Evolutionary conservation across 768 basidiomycete genomes (phyloP).

Genomic region (Candolleomyces efflorescens): DNA sequence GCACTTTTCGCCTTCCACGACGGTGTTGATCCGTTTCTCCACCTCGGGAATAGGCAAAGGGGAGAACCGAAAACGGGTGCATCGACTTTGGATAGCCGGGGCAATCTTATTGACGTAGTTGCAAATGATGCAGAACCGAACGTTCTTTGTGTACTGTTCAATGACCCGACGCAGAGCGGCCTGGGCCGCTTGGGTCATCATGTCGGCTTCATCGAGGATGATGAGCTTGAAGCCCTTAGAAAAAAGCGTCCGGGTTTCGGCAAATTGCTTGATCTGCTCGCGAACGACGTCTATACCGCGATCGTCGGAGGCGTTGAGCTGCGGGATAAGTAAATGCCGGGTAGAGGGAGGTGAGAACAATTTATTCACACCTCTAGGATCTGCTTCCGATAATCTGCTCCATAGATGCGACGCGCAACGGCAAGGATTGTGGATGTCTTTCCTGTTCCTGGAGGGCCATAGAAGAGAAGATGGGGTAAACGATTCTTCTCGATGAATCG

Average conservation of each 20-base stretch:
- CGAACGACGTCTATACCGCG: constrained; percentile 98
- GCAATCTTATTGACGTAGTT: constrained; percentile 99
- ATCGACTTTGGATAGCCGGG: constrained; percentile 97
- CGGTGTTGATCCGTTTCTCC: constrained; percentile 71
- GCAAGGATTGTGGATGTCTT: constrained; percentile 98
- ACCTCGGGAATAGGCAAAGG: constrained; percentile 85
- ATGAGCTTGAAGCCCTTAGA: constrained; percentile 97
- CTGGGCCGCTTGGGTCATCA: constrained; percentile 99
- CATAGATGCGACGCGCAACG: constrained; percentile 93
- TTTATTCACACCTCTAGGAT: constrained; percentile 77
- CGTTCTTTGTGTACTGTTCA: constrained; percentile 98
- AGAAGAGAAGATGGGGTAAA: constrained; percentile 92
- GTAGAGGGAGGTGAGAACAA: constrained; percentile 1
- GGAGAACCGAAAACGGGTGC: constrained; percentile 96
- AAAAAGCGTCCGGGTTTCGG: constrained; percentile 88
- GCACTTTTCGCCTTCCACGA: constrained; percentile 83
- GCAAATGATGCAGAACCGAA: constrained; percentile 99
- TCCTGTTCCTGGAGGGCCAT: constrained; percentile 97
- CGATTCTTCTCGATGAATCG: constrained; percentile 95
- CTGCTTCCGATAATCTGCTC: constrained; percentile 79
- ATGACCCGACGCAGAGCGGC: constrained; percentile 95
- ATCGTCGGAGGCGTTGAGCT: constrained; percentile 98
- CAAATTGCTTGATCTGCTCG: constrained; percentile 98
- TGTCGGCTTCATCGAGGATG: constrained; percentile 98
- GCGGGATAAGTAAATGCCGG: not conserved